A percentile compares a stretch with the other conserved stretches of the same genome.
Evolutionary conservation across 1,284 basidiomycete species (phyloP).

Genomic region (Papiliotrema terrestris): DNA sequence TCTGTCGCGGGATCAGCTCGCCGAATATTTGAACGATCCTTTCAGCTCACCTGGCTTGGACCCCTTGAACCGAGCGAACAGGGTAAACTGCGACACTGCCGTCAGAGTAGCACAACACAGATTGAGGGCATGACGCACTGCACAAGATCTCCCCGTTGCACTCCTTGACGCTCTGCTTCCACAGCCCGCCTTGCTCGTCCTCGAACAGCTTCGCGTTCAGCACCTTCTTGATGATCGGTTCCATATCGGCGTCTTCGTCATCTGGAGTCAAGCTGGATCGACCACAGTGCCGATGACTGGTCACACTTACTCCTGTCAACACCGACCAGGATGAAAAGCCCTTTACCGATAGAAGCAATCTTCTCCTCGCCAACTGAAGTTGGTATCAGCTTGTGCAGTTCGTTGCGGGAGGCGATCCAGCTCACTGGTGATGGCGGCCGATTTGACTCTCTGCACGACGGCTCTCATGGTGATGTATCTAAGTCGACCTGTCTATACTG

Average conservation of each 20-base stretch:
- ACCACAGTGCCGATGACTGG: too few relatives aligned
- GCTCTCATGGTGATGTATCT: background rate
- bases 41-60: constrained; percentile 58
- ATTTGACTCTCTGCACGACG: background rate
- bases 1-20: constrained; percentile 52
- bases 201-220: constrained; percentile 69
- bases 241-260: constrained; percentile 69
- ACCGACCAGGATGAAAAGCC: constrained; percentile 82
- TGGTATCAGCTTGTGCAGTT: constrained; percentile 4
- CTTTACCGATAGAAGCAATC: constrained; percentile 74
- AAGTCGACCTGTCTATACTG: too few relatives aligned
- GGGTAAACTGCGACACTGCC: constrained; percentile 77
- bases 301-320: constrained; percentile 66
- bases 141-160: constrained; percentile 81
- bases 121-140: constrained; percentile 43
- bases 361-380: constrained; percentile 41
- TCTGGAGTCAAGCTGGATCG: constrained; percentile 53
- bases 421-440: background rate
- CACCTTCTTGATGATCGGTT: constrained; percentile 72
- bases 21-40: background rate
- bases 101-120: background rate
- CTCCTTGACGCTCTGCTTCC: constrained; percentile 79
- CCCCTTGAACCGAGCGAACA: constrained; percentile 85
- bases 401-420: background rate
- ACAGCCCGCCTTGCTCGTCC: constrained; percentile 52